Base-by-base conservation (phyloP, 164 flowering plant species). In the Tetrastigma voinierianum region DNA sequence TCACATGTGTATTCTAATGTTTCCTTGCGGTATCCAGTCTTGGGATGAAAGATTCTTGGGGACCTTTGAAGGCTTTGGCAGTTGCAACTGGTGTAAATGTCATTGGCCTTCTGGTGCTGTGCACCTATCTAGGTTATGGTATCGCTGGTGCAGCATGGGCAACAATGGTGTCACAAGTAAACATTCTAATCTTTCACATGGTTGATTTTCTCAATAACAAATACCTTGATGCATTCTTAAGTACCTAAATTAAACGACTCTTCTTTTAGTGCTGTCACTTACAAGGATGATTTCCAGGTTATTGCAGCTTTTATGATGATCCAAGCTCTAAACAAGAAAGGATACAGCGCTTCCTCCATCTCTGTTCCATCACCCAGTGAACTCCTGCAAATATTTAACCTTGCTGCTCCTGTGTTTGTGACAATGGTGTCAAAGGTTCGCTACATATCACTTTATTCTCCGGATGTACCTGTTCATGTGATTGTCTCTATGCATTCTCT, bases 101-200 rank as follows among this genome's bases (percentile, higher is more conserved):
- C 20, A 49, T 85, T 66, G 98, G 98, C 66, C 90, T 90, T 76
- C 65, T 93, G 68, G 75, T 87, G 58, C 66, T 93, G 16, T 96
- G 99, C 85, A 73, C 74, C 57, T 78, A 83, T 74, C 63, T 93
- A 54, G 90, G 89, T 54, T 90, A 84, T 78, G 99, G 98, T 45
- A 96, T 96, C 65, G 92, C 95, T 72, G 99, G 98, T 24, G 99
- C 99, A 65, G 97, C 99, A 56, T 93, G 99, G 99, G 98, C 99
- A 70, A 93, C 99, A 51, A 87, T 87, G 90, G 90, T 70, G 7
- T 93, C 99, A 65, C 99, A 96, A 75, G 99, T 96, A 71, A 59
- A 15, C 23, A 55, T 45, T 13, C 9, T 18, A 1, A 47, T 49
- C 14, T 64, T 17, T 15, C 11, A 6, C 40, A 32, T 32, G 40